Conservation (phyloP, 805 yeast genomes). For the Lachancea waltii region DNA sequence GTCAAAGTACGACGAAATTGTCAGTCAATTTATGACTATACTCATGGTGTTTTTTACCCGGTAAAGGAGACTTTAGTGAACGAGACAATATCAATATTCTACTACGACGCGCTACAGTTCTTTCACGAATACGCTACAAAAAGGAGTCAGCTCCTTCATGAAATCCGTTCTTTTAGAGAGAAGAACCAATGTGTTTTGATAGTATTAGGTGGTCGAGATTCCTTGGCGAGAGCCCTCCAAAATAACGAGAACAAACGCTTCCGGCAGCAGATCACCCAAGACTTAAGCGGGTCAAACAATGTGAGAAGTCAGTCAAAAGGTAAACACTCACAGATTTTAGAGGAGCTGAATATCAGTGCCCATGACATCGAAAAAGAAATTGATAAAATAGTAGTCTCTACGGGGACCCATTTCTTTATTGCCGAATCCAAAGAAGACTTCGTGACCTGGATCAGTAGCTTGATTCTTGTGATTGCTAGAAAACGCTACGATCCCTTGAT, state of each 20-base stretch:
- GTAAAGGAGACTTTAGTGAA: conserved; percentile 34
- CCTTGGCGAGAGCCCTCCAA: conserved; percentile 38
- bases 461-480: conserved; percentile 49
- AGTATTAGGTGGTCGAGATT: conserved; percentile 45
- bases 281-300: conserved; percentile 14
- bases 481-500: conserved; percentile 50
- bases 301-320: conserved; percentile 7
- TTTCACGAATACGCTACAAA: conserved; percentile 31
- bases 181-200: conserved; percentile 35
- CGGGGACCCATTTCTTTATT: conserved; percentile 11
- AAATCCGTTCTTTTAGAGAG: conserved; percentile 20
- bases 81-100: conserved; percentile 41
- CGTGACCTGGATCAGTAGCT: conserved; percentile 49
- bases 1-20: conserved; percentile 48
- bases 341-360: conserved; percentile 8
- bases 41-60: conserved; percentile 51
- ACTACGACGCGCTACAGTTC: conserved; percentile 43
- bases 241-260: conserved; percentile 42
- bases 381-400: conserved; percentile 7
- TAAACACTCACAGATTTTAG: conserved; percentile 9
- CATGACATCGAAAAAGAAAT: conserved; percentile 8
- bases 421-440: conserved; percentile 36
- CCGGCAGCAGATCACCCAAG: conserved; percentile 33
- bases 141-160: conserved; percentile 21
- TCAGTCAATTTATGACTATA: conserved; percentile 42